These are phyloP conservation scores for Suhomyces maxii DNA, from an alignment of 1,139 yeast species.

Conservation along the genomic window DNA sequence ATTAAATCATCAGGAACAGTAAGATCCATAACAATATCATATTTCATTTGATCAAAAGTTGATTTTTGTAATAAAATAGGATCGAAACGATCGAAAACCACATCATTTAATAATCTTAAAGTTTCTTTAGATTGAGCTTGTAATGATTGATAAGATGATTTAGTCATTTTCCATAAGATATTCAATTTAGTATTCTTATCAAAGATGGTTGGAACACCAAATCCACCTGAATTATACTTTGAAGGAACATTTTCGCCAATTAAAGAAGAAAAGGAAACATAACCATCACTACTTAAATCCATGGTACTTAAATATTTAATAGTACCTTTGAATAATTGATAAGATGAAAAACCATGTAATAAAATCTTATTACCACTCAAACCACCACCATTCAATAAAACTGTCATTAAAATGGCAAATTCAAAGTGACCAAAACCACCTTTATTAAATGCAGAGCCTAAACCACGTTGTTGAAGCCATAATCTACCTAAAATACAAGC, in stretches of 20 bases:
- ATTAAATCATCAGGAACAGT: conserved; percentile 38
- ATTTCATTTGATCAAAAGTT: conserved; percentile 56
- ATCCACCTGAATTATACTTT: conserved; percentile 57
- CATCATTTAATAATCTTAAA: conserved; percentile 67
- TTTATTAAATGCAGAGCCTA: conserved; percentile 56
- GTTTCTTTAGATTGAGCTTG: conserved; percentile 71
- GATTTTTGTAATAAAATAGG: conserved; percentile 74
- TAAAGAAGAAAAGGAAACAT: conserved; percentile 64
- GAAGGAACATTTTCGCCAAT: conserved; percentile 49
- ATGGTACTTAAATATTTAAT: conserved; percentile 77
- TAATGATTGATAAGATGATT: conserved; percentile 61
- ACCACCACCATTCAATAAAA: conserved; percentile 84
- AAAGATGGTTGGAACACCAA: conserved; percentile 70
- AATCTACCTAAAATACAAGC: conserved; percentile 85
- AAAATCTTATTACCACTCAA: conserved; percentile 70
- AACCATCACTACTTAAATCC: conserved; percentile 63
- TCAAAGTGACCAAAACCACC: conserved; percentile 95
- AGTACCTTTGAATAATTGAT: conserved; percentile 88
- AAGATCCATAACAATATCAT: conserved; percentile 61
- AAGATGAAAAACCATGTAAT: conserved; percentile 84
- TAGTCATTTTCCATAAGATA: conserved; percentile 78
- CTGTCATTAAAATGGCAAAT: conserved; percentile 78
- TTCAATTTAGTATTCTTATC: conserved; percentile 77
- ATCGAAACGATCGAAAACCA: conserved; percentile 80
- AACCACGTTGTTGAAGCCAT: conserved; percentile 88